Evolutionary conservation across 129 eudicot genomes (phyloP).

Genomic region (Chrysanthemum seticuspe): DNA sequence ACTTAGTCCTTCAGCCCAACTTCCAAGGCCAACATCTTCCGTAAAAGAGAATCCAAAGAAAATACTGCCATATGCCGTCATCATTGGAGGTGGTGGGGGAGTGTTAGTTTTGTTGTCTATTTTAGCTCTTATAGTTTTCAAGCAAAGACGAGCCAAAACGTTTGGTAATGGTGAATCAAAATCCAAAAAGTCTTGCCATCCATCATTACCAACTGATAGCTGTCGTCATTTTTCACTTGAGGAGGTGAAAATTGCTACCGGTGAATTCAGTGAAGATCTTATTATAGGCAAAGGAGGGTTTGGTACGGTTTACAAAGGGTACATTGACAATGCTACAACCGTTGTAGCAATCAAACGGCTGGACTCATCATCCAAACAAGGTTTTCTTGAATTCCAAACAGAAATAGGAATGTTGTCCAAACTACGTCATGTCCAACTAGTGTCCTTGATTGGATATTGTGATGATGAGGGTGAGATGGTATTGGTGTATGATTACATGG

Average conservation of each 20-base stretch:
- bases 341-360: conserved; percentile 47
- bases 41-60: not conserved
- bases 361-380: conserved; percentile 40
- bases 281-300: conserved; percentile 47
- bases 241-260: conserved; percentile 36
- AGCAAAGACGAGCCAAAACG: conserved; percentile 20
- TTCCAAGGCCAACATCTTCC: not conserved
- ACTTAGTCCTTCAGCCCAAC: conserved; percentile 1
- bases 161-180: conserved; percentile 1
- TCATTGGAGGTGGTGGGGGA: conserved; percentile 38
- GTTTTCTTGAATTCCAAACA: conserved; percentile 32
- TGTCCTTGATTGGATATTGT: conserved; percentile 48
- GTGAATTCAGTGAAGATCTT: conserved; percentile 17
- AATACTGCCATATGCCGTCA: conserved; percentile 1
- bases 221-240: conserved; percentile 42
- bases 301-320: conserved; percentile 47
- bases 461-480: conserved; percentile 40
- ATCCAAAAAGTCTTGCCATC: conserved; percentile 23
- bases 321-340: conserved; percentile 25
- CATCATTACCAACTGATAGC: conserved; percentile 6
- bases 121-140: conserved; percentile 23
- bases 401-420: conserved; percentile 39
- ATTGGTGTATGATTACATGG: conserved; percentile 48
- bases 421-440: conserved; percentile 45
- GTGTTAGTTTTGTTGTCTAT: conserved; percentile 21